phyloP scores from a whole-genome alignment of 495 filamentous ascomycete genomes.

The Neurospora sp. region DNA sequence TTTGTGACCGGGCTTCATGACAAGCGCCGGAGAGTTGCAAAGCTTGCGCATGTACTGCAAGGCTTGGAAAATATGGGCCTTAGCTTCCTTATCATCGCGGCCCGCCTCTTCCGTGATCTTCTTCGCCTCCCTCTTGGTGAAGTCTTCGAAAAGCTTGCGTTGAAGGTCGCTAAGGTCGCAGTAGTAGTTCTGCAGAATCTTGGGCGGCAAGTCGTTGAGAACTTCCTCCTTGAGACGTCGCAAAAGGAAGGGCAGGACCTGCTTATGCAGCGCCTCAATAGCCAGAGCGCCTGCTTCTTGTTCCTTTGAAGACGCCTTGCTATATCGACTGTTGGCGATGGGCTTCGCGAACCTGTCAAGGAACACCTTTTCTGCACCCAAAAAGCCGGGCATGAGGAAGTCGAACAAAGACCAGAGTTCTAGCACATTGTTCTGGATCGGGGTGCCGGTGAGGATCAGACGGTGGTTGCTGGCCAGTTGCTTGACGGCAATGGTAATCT shows the following conservation, averaged over 20 bases:
- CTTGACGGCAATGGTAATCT: slow-evolving; percentile 87
- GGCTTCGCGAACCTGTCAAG: slow-evolving; percentile 95
- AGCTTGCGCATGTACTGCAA: slow-evolving; percentile 98
- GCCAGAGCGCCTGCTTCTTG: slow-evolving; percentile 94
- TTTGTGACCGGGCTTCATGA: slow-evolving; percentile 87
- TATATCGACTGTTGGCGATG: slow-evolving; percentile 86
- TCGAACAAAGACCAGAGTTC: slow-evolving; percentile 97
- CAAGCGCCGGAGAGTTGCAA: slow-evolving; percentile 92
- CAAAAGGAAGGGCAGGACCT: slow-evolving; percentile 92
- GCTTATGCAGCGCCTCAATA: slow-evolving; percentile 94
- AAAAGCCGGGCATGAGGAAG: slow-evolving; percentile 97
- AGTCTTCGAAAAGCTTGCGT: slow-evolving; percentile 90
- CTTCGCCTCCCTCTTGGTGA: slow-evolving; percentile 84
- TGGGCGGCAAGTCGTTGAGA: slow-evolving; percentile 88
- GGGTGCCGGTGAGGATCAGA: slow-evolving; percentile 90
- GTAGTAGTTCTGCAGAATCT: slow-evolving; percentile 99
- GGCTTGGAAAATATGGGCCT: slow-evolving; percentile 98
- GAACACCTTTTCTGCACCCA: slow-evolving; percentile 98
- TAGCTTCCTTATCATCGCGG: slow-evolving; percentile 74
- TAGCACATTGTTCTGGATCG: slow-evolving; percentile 95
- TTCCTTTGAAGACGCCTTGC: slow-evolving; percentile 95
- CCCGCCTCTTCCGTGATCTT: slow-evolving; percentile 69
- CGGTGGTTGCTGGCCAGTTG: slow-evolving; percentile 80
- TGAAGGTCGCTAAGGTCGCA: slow-evolving; percentile 96
- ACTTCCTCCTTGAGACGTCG: slow-evolving; percentile 97